These are phyloP conservation scores for Xylaria castorea DNA, from an alignment of 495 filamentous ascomycete genomes.

Conservation along the genomic window DNA sequence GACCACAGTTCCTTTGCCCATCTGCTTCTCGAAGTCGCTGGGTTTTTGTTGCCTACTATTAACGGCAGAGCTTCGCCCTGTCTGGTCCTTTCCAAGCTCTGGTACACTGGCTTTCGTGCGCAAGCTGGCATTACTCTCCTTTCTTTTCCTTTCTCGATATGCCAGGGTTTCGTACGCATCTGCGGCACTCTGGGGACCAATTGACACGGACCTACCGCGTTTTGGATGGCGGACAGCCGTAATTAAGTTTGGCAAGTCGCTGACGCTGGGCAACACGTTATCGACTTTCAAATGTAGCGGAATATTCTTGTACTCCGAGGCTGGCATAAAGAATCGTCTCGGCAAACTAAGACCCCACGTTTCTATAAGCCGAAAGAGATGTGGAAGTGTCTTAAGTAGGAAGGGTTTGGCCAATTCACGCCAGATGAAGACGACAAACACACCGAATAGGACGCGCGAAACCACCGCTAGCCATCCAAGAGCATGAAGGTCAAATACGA, in stretches of 20 bases:
- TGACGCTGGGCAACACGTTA: constrained; percentile 84
- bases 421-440: constrained; percentile 86
- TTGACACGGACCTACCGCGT: constrained; percentile 78
- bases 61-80: constrained; percentile 37
- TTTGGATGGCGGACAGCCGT: constrained; percentile 77
- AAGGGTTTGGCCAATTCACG: constrained; percentile 84
- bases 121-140: constrained; percentile 67
- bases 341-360: constrained; percentile 77
- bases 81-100: constrained; percentile 32
- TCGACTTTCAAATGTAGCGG: constrained; percentile 79
- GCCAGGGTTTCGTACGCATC: constrained; percentile 96
- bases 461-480: constrained; percentile 65
- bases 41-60: constrained; percentile 46
- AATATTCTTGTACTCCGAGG: constrained; percentile 87
- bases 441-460: constrained; percentile 75
- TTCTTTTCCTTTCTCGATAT: constrained; percentile 81
- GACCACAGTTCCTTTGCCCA: constrained; percentile 63
- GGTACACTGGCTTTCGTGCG: constrained; percentile 28
- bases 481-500: constrained; percentile 65
- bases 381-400: constrained; percentile 77
- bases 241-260: constrained; percentile 80
- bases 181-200: constrained; percentile 93
- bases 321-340: constrained; percentile 85
- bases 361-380: constrained; percentile 86
- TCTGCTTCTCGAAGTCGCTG: constrained; percentile 72